Percentiles rank a stretch among this genome's conserved stretches.
Evolutionary conservation across 2,329 filamentous ascomycete species (phyloP).

Genomic region (Ophiocordyceps sinensis): DNA sequence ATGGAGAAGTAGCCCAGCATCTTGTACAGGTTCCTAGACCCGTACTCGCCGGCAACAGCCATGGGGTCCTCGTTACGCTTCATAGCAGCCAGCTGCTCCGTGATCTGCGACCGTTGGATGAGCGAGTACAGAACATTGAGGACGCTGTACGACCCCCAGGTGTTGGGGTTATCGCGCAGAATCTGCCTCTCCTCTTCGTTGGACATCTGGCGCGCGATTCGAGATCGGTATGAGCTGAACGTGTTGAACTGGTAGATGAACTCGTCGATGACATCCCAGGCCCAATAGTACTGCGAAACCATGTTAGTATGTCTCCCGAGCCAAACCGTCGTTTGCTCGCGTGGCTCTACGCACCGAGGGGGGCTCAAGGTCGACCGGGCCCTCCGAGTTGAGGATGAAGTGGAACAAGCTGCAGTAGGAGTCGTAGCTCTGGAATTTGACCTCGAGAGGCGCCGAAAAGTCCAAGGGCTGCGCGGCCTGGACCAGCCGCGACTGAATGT

Average conservation of each 20-base stretch:
- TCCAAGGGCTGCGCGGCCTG: slow-evolving; percentile 91
- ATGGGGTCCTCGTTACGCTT: slow-evolving; percentile 86
- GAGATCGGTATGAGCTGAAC: slow-evolving; percentile 92
- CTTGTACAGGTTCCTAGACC: slow-evolving; percentile 83
- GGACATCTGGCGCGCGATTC: slow-evolving; percentile 66
- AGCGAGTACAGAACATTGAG: slow-evolving; percentile 98
- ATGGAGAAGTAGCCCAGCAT: slow-evolving; percentile 99
- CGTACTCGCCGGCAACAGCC: slow-evolving; percentile 86
- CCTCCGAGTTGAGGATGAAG: slow-evolving; percentile 97
- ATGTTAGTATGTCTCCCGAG: background rate
- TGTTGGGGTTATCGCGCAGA: slow-evolving; percentile 93
- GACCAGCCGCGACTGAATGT: slow-evolving; percentile 82
- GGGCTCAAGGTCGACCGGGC: slow-evolving; percentile 93
- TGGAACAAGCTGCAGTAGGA: slow-evolving; percentile 99
- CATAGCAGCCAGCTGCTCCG: slow-evolving; percentile 88
- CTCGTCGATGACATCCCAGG: slow-evolving; percentile 99
- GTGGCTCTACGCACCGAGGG: slow-evolving; percentile 59
- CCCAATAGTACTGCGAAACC: slow-evolving; percentile 81
- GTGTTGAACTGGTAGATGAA: slow-evolving; percentile 99
- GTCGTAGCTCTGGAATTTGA: slow-evolving; percentile 98
- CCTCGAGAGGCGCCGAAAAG: slow-evolving; percentile 88
- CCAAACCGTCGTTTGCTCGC: background rate
- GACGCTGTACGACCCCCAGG: slow-evolving; percentile 98
- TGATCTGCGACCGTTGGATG: slow-evolving; percentile 96
- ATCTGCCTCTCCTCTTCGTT: slow-evolving; percentile 88